Evolutionary conservation across 2,329 filamentous ascomycete species (phyloP).

Genomic region (Cephalotrichum gorgonifer): DNA sequence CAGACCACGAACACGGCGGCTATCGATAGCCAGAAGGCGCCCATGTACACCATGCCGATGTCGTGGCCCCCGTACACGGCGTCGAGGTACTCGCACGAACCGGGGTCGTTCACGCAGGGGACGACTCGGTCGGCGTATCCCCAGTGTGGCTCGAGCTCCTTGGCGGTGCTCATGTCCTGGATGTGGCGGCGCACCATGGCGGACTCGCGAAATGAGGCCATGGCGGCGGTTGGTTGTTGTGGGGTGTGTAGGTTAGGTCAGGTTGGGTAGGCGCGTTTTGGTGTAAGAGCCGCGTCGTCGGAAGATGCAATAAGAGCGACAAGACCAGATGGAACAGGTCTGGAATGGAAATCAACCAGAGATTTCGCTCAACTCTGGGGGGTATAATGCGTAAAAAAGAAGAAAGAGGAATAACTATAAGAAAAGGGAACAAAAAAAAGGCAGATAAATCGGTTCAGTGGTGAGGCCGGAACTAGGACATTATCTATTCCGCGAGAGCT

Average conservation of each 20-base stretch:
- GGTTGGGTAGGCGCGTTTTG: neutral
- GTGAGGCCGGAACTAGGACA: no score
- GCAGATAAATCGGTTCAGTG: no score
- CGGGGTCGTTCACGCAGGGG: constrained; percentile 33
- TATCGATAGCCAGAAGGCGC: constrained; percentile 38
- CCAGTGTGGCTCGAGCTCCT: constrained; percentile 30
- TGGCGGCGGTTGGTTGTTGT: neutral
- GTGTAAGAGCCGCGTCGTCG: no score
- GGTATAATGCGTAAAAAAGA: constrained; percentile 10
- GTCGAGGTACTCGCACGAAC: constrained; percentile 40
- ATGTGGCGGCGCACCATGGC: constrained; percentile 20
- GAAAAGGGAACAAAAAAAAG: no score
- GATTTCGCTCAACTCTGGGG: constrained; percentile 2
- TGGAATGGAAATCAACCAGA: neutral
- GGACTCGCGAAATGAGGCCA: neutral
- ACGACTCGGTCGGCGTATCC: constrained; percentile 33
- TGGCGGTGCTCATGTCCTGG: constrained; percentile 28
- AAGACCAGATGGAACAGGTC: neutral
- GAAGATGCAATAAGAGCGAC: neutral
- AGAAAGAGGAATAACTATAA: no score
- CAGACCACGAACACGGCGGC: constrained; percentile 31
- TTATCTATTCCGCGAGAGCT: no score
- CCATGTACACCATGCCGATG: constrained; percentile 37
- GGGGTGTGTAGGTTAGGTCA: no score
- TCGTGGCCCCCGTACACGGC: constrained; percentile 39